These are phyloP conservation scores for Penicillium brevicompactum DNA, from an alignment of 2,329 filamentous ascomycete species.

Conservation along the genomic window DNA sequence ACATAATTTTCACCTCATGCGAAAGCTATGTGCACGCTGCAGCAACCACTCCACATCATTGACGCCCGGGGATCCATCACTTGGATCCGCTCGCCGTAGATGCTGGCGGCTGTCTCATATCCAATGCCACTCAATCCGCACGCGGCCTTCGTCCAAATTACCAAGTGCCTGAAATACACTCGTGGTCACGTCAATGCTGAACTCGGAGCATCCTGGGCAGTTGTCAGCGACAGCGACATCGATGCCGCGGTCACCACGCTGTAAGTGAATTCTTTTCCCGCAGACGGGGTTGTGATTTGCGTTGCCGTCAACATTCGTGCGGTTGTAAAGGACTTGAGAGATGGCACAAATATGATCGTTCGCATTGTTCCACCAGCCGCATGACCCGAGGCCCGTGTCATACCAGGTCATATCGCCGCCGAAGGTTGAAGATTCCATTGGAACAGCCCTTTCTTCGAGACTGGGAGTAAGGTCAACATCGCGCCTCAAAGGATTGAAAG, in stretches of 20 bases:
- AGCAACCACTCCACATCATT: too few relatives aligned
- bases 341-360: constrained; percentile 67
- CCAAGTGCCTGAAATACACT: constrained; percentile 53
- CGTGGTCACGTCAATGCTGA: constrained; percentile 54
- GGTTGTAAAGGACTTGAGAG: constrained; percentile 68
- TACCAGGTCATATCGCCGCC: constrained; percentile 71
- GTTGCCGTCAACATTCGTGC: constrained; percentile 53
- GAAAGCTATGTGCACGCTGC: too few relatives aligned
- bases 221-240: constrained; percentile 70
- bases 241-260: constrained; percentile 56
- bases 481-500: too few relatives aligned
- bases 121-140: constrained; percentile 55
- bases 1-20: too few relatives aligned
- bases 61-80: too few relatives aligned
- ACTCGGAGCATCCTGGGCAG: constrained; percentile 56
- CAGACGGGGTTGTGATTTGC: constrained; percentile 70
- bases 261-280: constrained; percentile 65
- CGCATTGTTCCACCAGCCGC: constrained; percentile 59
- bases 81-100: background rate
- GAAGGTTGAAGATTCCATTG: constrained; percentile 23
- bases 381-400: constrained; percentile 66
- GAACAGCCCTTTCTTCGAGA: too few relatives aligned
- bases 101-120: background rate
- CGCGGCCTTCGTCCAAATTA: constrained; percentile 49
- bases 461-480: too few relatives aligned